Evolutionary conservation across 352 stramenopile genomes (phyloP).

Genomic region (Phytopythium montanum): DNA sequence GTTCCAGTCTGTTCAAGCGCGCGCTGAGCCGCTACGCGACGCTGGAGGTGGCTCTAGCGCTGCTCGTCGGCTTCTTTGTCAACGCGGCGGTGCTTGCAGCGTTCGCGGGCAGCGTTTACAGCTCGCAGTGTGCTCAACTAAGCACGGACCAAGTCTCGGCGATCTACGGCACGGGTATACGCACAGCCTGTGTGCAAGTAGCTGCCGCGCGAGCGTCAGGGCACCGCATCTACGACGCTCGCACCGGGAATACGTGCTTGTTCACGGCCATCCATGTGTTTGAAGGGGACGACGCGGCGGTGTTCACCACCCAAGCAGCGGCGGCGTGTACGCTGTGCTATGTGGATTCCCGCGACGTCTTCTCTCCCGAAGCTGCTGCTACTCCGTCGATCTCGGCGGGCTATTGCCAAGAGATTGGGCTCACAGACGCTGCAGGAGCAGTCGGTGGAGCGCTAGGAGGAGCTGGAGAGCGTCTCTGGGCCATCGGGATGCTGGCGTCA

Average conservation of each 20-base stretch:
- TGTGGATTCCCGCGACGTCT: conserved; percentile 22
- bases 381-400: conserved; percentile 19
- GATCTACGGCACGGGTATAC: conserved; percentile 44
- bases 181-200: conserved; percentile 62
- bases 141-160: conserved; percentile 49
- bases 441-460: conserved; percentile 56
- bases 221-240: conserved; percentile 56
- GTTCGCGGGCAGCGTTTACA: conserved; percentile 90
- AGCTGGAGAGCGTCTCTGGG: conserved; percentile 80
- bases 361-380: background rate
- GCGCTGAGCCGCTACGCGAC: conserved; percentile 81
- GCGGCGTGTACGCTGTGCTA: conserved; percentile 39
- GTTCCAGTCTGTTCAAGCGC: background rate
- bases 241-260: conserved; percentile 45
- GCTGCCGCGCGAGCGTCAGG: conserved; percentile 45
- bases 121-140: conserved; percentile 38
- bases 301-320: conserved; percentile 6
- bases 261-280: conserved; percentile 21
- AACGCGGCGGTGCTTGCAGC: conserved; percentile 88
- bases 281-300: conserved; percentile 2
- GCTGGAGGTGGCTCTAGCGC: conserved; percentile 78
- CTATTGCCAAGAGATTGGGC: conserved; percentile 79
- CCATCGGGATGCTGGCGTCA: conserved; percentile 87
- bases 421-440: conserved; percentile 64
- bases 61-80: conserved; percentile 89